Conservation (phyloP, 805 yeast species). For the Lipomyces yamanashiensis region DNA sequence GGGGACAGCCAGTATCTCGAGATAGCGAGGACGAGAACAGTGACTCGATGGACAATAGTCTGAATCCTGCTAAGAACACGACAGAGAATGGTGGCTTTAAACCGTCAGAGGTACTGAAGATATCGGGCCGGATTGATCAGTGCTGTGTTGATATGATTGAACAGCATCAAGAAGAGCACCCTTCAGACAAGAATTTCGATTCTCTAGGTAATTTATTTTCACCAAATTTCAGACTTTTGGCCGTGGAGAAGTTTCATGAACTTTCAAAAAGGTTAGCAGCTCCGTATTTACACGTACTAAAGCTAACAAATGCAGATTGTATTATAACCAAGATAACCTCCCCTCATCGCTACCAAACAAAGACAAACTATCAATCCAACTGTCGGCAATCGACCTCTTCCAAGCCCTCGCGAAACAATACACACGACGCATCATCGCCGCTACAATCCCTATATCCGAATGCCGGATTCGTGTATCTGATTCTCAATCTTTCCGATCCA, state of each 20-base stretch:
- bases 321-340: conserved; percentile 17
- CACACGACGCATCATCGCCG: conserved; percentile 23
- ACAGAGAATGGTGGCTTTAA: background rate
- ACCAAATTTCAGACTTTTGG: conserved; percentile 12
- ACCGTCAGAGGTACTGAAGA: conserved; percentile 3
- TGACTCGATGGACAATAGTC: too few species aligned
- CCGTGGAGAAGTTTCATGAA: conserved; percentile 23
- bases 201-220: background rate
- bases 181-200: conserved; percentile 4
- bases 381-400: conserved; percentile 14
- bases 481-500: conserved; percentile 2
- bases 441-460: conserved; percentile 18
- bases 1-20: background rate
- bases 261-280: conserved; percentile 22
- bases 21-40: background rate
- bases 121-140: conserved; percentile 5
- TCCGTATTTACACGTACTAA: background rate
- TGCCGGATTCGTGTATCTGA: conserved; percentile 25
- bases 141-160: conserved; percentile 7
- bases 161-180: background rate
- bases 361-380: conserved; percentile 16
- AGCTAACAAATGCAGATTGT: conserved; percentile 11
- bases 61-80: background rate
- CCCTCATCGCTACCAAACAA: conserved; percentile 3
- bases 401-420: conserved; percentile 15